Percentiles rank a stretch among this genome's conserved stretches.
Conservation (phyloP, 768 basidiomycete species). For the Leccinum subgranulosum region DNA sequence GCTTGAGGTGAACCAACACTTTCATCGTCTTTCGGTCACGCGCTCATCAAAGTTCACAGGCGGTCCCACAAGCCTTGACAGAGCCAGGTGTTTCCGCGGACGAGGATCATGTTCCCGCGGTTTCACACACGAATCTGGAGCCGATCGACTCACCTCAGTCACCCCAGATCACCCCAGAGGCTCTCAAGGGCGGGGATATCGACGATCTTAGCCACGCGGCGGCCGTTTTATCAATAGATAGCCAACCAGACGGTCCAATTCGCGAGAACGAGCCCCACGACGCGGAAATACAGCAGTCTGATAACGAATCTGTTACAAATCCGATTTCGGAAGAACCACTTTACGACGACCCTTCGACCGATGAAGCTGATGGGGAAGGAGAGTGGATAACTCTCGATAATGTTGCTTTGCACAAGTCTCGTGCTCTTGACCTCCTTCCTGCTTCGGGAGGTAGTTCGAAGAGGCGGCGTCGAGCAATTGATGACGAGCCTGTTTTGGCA, state of each 20-base stretch:
- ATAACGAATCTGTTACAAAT: background rate
- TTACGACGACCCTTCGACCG: constrained; percentile 74
- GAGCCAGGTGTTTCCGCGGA: background rate
- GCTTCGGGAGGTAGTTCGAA: constrained; percentile 33
- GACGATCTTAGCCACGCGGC: constrained; percentile 12
- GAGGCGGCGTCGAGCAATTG: constrained; percentile 34
- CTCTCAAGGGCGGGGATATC: background rate
- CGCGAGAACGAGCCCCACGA: constrained; percentile 33
- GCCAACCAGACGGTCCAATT: constrained; percentile 3
- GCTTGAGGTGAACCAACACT: constrained; percentile 25
- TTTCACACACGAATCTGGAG: background rate
- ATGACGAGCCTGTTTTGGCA: constrained; percentile 47
- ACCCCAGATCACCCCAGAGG: background rate
- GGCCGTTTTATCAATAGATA: constrained; percentile 12
- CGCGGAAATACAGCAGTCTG: constrained; percentile 26
- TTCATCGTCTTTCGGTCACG: background rate
- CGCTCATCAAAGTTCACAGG: constrained; percentile 9
- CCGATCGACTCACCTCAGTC: constrained; percentile 1
- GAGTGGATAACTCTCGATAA: constrained; percentile 98
- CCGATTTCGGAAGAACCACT: constrained; percentile 33
- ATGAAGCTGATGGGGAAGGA: constrained; percentile 79
- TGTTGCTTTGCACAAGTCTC: constrained; percentile 80
- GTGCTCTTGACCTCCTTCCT: constrained; percentile 79
- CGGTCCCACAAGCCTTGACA: background rate
- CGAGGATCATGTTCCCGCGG: constrained; percentile 3